Evolutionary conservation across 1,284 basidiomycete species (phyloP), one percentile per base, ranked within the genome.

Genomic region (Rhodotorula sp.): DNA sequence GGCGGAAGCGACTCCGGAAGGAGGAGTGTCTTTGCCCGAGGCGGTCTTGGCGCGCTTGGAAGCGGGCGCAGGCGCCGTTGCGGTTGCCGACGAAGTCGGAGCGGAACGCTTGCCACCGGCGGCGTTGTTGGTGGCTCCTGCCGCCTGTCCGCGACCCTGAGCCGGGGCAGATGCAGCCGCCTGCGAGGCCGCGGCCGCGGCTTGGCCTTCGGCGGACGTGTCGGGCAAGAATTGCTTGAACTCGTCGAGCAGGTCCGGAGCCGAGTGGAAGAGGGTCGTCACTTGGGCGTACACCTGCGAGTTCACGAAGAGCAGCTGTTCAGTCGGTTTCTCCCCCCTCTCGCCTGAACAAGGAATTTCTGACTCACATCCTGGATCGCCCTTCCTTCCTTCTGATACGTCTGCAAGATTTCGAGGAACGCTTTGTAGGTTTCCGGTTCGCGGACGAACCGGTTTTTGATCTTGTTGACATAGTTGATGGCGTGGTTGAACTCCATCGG

Each of bases 381-480:
- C 70, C 87, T 86, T 78, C 93, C 91, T 79, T 97, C 94, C 80
- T 94, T 95, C 81, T 98, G 95, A 82, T 97, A 98, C 45, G 91
- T 91, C 84, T 99, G 96, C 75, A 99, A 83, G 66, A 99, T 95
- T 83, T 99, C 95, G 77, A 99, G 84, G 82, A 99, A 99, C 79
- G 93, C 90, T 83, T 98, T 98, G 85, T 99, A 99, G 57, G 91
- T 95, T 77, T 95, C 92, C 30, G 90, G 89, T 75, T 97, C 93
- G 73, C 90, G 88, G n/a, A 88, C 84, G 82, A 91, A 99, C 61
- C 95, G 88, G 58, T 89, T 89, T 84, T 99, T 99, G 84, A 99
- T 99, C 85, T 95, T 95, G 86, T 98, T 98, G 77, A 99, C 89
- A 80, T 95, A 99, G 78, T 93, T 89, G 77, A 99, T 98, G 30